Evolutionary conservation across 805 yeast genomes (phyloP).

Genomic region (Ogataea saltuana): DNA sequence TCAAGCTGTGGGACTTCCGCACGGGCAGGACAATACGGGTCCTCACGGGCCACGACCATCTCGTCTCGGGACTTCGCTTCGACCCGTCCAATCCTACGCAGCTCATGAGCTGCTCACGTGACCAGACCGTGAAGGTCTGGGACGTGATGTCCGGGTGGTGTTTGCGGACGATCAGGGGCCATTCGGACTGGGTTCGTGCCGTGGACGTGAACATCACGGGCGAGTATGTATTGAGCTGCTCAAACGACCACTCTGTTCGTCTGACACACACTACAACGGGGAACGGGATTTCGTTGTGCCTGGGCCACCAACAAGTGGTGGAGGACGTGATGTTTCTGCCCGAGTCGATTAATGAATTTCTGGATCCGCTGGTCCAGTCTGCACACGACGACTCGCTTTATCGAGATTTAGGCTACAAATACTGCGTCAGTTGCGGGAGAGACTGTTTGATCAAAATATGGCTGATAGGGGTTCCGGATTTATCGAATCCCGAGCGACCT

Average conservation of each 20-base stretch:
- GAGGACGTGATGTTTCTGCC: conserved; percentile 76
- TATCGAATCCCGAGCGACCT: conserved; percentile 43
- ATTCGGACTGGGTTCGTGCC: conserved; percentile 85
- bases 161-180: conserved; percentile 66
- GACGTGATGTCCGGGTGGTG: conserved; percentile 69
- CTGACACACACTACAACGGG: conserved; percentile 66
- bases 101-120: conserved; percentile 65
- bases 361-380: conserved; percentile 46
- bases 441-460: conserved; percentile 75
- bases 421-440: conserved; percentile 76
- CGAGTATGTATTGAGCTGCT: conserved; percentile 66
- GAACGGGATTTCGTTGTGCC: conserved; percentile 61
- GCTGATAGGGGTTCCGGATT: conserved; percentile 68
- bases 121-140: conserved; percentile 62
- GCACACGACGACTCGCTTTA: conserved; percentile 28
- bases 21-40: conserved; percentile 44
- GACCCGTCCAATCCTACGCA: conserved; percentile 46
- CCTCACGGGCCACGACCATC: conserved; percentile 83
- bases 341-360: conserved; percentile 41
- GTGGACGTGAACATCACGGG: conserved; percentile 52
- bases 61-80: conserved; percentile 66
- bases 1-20: conserved; percentile 70
- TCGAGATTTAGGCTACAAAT: conserved; percentile 56
- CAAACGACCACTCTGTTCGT: conserved; percentile 75
- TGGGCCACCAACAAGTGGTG: conserved; percentile 83